phyloP scores from a whole-genome alignment of 768 basidiomycete species.

The Chalciporus piperatus region DNA sequence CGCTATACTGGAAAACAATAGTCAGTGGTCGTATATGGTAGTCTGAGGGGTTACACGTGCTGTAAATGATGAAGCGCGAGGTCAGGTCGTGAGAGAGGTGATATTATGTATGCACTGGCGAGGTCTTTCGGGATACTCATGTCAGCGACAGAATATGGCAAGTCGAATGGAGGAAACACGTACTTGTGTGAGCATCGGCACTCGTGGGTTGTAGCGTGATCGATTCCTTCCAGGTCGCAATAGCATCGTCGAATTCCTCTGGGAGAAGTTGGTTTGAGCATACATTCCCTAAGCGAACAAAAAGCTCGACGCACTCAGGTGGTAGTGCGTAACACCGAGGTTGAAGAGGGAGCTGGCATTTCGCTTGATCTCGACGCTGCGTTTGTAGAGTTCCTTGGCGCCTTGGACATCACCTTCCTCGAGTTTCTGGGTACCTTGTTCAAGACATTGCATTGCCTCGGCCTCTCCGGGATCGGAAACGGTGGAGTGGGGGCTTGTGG shows the following conservation, averaged over 20 bases:
- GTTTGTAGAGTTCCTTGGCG: slow-evolving; percentile 73
- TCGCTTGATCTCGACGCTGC: slow-evolving; percentile 77
- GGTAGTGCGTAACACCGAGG: slow-evolving; percentile 86
- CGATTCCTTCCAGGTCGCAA: slow-evolving; percentile 82
- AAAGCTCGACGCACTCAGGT: slow-evolving; percentile 61
- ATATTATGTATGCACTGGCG: slow-evolving; percentile 87
- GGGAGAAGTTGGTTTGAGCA: slow-evolving; percentile 14
- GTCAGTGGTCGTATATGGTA: slow-evolving; percentile 31
- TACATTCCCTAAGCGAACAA: slow-evolving; percentile 13
- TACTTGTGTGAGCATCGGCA: slow-evolving; percentile 86
- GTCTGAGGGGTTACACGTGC: slow-evolving; percentile 43
- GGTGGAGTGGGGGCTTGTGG: slow-evolving; percentile 78
- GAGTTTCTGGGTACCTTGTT: slow-evolving; percentile 78
- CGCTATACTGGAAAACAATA: slow-evolving; percentile 61
- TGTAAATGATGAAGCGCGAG: slow-evolving; percentile 82
- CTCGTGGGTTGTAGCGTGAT: slow-evolving; percentile 79
- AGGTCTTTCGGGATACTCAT: slow-evolving; percentile 53
- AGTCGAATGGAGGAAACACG: slow-evolving; percentile 30
- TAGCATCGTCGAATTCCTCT: slow-evolving; percentile 90
- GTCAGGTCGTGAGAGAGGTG: slow-evolving; percentile 75
- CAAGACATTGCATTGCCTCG: slow-evolving; percentile 76
- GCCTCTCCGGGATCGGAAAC: slow-evolving; percentile 78
- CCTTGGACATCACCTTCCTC: slow-evolving; percentile 84
- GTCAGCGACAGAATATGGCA: slow-evolving; percentile 16
- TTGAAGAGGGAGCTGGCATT: slow-evolving; percentile 84